A percentile compares a stretch with the other conserved stretches of the same genome.
phyloP scores from a whole-genome alignment of 2,329 filamentous ascomycete genomes.

The Trichoderma asperellum region DNA sequence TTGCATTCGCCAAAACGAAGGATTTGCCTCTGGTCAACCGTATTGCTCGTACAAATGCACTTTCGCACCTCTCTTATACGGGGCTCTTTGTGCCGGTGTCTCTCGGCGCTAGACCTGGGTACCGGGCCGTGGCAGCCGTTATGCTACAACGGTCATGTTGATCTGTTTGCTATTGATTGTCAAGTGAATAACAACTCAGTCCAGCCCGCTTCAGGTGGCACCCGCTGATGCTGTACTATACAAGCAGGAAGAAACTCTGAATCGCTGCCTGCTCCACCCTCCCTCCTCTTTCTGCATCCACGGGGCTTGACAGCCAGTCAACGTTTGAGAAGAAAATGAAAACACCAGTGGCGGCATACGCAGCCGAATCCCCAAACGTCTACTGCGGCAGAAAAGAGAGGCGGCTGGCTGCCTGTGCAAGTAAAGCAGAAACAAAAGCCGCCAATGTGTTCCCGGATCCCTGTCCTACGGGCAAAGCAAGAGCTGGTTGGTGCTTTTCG shows the following conservation, averaged over 20 bases:
- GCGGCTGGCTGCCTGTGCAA: slow-evolving; percentile 13
- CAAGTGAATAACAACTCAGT: not conserved
- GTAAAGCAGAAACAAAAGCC: not conserved
- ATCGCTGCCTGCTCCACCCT: not conserved
- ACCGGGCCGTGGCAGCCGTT: not conserved
- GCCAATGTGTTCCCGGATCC: slow-evolving; percentile 11
- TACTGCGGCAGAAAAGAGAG: slow-evolving; percentile 7
- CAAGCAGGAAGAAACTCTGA: not conserved
- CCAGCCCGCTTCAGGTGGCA: not conserved
- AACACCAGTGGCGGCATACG: slow-evolving; percentile 12
- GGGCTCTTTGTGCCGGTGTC: not conserved
- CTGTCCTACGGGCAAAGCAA: slow-evolving; percentile 25
- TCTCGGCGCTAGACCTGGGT: slow-evolving; percentile 11
- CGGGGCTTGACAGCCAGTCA: not conserved
- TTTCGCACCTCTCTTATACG: not conserved
- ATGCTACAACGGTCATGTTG: not conserved
- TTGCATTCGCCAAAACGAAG: not conserved
- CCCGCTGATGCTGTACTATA: not conserved
- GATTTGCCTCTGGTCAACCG: not conserved
- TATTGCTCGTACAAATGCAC: not conserved
- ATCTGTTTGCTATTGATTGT: not conserved
- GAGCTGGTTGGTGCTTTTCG: slow-evolving; percentile 27
- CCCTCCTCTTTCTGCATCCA: not conserved
- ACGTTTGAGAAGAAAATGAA: not conserved
- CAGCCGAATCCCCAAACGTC: not conserved